phyloP scores from a whole-genome alignment of 768 basidiomycete genomes.

The Xanthoconium purpureum region DNA sequence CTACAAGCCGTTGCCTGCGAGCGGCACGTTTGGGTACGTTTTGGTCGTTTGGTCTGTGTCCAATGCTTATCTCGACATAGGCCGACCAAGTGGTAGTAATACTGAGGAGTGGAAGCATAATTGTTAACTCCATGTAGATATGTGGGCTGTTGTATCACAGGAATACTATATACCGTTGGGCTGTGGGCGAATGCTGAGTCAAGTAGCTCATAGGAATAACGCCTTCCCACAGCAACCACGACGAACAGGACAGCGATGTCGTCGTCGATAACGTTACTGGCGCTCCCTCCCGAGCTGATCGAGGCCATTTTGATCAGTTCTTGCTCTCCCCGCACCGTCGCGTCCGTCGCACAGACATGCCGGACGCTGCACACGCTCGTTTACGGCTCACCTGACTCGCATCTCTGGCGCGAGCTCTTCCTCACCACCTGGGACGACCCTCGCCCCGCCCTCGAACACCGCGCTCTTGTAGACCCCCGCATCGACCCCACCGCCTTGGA shows the following conservation, averaged over 20 bases:
- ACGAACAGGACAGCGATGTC: background rate
- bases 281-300: constrained; percentile 40
- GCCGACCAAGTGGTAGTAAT: constrained; percentile 9
- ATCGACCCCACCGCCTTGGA: constrained; percentile 16
- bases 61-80: background rate
- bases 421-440: constrained; percentile 52
- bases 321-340: constrained; percentile 31
- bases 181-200: background rate
- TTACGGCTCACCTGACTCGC: constrained; percentile 32
- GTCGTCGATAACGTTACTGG: constrained; percentile 2
- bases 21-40: constrained; percentile 30
- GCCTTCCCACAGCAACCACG: background rate
- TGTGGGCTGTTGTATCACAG: too few species aligned
- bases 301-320: constrained; percentile 35
- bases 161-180: too few species aligned
- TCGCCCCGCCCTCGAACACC: constrained; percentile 30
- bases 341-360: constrained; percentile 38
- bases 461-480: constrained; percentile 25
- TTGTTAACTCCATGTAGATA: background rate
- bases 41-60: background rate
- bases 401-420: constrained; percentile 50
- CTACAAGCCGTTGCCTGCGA: constrained; percentile 8
- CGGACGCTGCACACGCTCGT: constrained; percentile 35
- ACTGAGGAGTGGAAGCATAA: background rate
- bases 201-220: background rate